These are phyloP conservation scores for Cytospora piceae DNA, from an alignment of 2,329 filamentous ascomycete genomes.

Conservation along the genomic window DNA sequence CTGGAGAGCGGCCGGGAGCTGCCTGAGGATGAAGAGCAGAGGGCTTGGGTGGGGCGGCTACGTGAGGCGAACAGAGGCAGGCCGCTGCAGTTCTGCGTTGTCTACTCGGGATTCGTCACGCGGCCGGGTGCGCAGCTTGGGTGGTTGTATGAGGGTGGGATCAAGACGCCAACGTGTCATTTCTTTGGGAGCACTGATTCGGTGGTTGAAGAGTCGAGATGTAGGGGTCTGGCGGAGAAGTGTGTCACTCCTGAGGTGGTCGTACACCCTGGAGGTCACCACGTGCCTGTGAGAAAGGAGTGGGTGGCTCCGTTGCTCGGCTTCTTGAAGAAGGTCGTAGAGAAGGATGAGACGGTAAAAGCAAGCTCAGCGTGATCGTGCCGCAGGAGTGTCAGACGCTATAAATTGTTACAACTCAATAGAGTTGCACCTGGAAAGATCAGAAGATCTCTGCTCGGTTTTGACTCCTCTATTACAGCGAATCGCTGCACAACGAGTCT, in stretches of 20 bases:
- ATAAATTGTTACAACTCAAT: no score
- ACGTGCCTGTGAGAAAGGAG: neutral
- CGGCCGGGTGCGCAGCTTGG: conserved; percentile 56
- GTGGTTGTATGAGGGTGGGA: conserved; percentile 66
- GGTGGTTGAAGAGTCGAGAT: conserved; percentile 62
- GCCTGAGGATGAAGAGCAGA: conserved; percentile 31
- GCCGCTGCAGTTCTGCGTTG: conserved; percentile 69
- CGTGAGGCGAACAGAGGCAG: conserved; percentile 52
- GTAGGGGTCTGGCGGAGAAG: conserved; percentile 53
- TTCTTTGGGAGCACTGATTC: conserved; percentile 66
- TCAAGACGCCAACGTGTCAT: conserved; percentile 66
- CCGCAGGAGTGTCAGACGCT: no score
- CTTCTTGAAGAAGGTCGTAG: conserved; percentile 59
- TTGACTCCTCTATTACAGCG: no score
- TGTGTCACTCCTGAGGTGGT: conserved; percentile 51
- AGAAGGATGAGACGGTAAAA: conserved; percentile 10
- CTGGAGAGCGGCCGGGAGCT: conserved; percentile 57
- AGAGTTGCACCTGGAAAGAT: no score
- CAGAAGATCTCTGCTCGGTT: no score
- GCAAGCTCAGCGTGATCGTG: no score
- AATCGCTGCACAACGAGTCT: no score
- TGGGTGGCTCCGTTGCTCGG: conserved; percentile 54
- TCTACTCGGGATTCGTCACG: conserved; percentile 78
- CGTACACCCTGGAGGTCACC: conserved; percentile 83
- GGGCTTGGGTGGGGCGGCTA: conserved; percentile 53